phyloP scores from a whole-genome alignment of 2,329 filamentous ascomycete genomes.

The Fusarium compactum region DNA sequence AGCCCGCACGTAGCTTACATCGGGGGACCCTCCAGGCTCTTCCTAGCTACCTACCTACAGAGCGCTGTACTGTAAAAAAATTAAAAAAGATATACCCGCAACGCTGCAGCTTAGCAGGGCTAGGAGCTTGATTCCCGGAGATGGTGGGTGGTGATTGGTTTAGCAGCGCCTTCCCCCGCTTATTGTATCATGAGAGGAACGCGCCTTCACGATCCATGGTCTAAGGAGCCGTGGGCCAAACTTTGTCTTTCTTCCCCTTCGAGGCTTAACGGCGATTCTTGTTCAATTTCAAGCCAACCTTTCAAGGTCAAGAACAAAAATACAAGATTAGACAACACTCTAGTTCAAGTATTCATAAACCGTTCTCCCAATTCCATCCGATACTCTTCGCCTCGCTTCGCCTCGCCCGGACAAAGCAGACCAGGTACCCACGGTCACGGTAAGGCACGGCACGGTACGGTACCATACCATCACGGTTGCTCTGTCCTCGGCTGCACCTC shows the following conservation, averaged over 20 bases:
- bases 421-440: slow-evolving; percentile 34
- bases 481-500: slow-evolving; percentile 28
- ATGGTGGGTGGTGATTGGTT: slow-evolving; percentile 50
- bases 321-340: not conserved
- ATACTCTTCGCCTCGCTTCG: slow-evolving; percentile 4
- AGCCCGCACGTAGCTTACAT: slow-evolving; percentile 12
- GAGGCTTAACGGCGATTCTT: slow-evolving; percentile 44
- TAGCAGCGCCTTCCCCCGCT: slow-evolving; percentile 49
- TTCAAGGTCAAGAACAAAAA: slow-evolving; percentile 1
- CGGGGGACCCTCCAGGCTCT: not conserved
- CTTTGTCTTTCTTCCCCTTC: slow-evolving; percentile 44
- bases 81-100: slow-evolving; percentile 21
- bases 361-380: slow-evolving; percentile 16
- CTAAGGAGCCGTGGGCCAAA: slow-evolving; percentile 41
- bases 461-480: slow-evolving; percentile 32
- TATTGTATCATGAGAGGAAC: slow-evolving; percentile 56
- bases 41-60: not conserved
- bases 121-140: slow-evolving; percentile 39
- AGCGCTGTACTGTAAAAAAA: slow-evolving; percentile 22
- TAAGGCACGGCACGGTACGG: slow-evolving; percentile 18
- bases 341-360: slow-evolving; percentile 9
- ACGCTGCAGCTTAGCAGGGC: slow-evolving; percentile 42
- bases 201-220: slow-evolving; percentile 36
- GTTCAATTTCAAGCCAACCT: slow-evolving; percentile 19
- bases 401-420: slow-evolving; percentile 21